Evolutionary conservation across 2,329 filamentous ascomycete species (phyloP).

Genomic region (Stylonectria norvegica): DNA sequence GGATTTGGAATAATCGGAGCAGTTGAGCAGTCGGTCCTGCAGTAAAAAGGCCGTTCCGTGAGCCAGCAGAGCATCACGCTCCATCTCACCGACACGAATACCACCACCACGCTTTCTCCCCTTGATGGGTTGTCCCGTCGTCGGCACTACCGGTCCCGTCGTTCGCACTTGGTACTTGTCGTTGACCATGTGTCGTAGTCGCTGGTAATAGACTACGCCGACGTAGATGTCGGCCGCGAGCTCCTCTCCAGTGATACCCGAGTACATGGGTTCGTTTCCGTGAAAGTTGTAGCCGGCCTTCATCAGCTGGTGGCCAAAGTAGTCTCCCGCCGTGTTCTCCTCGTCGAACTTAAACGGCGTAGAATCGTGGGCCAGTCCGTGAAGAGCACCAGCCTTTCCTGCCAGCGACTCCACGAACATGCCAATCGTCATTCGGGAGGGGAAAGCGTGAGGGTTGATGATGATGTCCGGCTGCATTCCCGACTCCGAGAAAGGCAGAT

Average conservation of each 20-base stretch:
- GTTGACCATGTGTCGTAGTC: constrained; percentile 98
- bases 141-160: constrained; percentile 83
- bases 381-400: constrained; percentile 88
- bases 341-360: constrained; percentile 96
- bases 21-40: constrained; percentile 95
- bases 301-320: constrained; percentile 92
- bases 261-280: constrained; percentile 98
- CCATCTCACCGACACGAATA: constrained; percentile 99
- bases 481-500: constrained; percentile 96
- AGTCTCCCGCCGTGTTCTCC: constrained; percentile 85
- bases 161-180: constrained; percentile 99
- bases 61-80: constrained; percentile 89
- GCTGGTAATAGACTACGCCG: constrained; percentile 96
- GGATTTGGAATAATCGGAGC: constrained; percentile 84
- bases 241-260: constrained; percentile 91
- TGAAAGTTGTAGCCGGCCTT: constrained; percentile 97
- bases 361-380: constrained; percentile 92
- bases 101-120: constrained; percentile 93
- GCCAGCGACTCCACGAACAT: constrained; percentile 98
- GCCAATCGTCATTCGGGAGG: constrained; percentile 98
- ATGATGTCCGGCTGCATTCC: constrained; percentile 97
- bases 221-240: constrained; percentile 94
- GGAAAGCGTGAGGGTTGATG: constrained; percentile 99
- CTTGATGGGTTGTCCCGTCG: constrained; percentile 96
- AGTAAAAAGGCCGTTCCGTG: constrained; percentile 94